phyloP scores from a whole-genome alignment of 371 early-diverging fungal genomes.

The Batrachochytrium dendrobatidis region DNA sequence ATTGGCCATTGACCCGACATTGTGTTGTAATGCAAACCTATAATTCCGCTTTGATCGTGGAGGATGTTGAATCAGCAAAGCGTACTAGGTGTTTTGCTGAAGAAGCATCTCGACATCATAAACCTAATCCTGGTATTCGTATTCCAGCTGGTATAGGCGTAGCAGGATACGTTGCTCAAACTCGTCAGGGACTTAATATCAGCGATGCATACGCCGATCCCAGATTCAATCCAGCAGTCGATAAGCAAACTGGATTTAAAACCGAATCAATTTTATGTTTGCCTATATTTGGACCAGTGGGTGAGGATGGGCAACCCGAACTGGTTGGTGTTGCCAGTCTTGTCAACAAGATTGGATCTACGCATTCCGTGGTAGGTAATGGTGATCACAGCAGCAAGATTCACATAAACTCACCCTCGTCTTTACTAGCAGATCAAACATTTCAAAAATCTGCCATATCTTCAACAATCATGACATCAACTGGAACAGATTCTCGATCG shows the following conservation, averaged over 20 bases:
- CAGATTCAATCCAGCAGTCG: slow-evolving; percentile 1
- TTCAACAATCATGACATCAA: too few species aligned
- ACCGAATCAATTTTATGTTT: slow-evolving; percentile 21
- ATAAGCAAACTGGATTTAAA: slow-evolving; percentile 11
- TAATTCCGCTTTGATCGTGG: background rate
- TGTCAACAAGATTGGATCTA: slow-evolving; percentile 14
- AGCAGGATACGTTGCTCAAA: slow-evolving; percentile 22
- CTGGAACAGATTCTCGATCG: too few species aligned
- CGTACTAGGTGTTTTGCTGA: background rate
- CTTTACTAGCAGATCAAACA: too few species aligned
- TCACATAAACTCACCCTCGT: too few species aligned
- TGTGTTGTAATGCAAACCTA: background rate
- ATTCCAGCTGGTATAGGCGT: slow-evolving; percentile 24
- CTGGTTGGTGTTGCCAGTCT: slow-evolving; percentile 21
- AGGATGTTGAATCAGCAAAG: background rate
- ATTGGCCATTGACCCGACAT: background rate
- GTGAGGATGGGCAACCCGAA: slow-evolving; percentile 1
- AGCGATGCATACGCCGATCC: slow-evolving; percentile 22
- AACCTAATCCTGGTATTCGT: background rate
- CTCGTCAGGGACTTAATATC: slow-evolving; percentile 22
- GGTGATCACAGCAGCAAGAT: too few species aligned
- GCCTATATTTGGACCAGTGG: slow-evolving; percentile 19
- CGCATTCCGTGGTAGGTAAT: background rate
- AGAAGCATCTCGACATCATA: background rate
- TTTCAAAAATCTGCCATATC: background rate